A percentile compares a stretch with the other conserved stretches of the same genome.
Evolutionary conservation across 257 asterid species (phyloP).

Genomic region (Lycium barbarum): DNA sequence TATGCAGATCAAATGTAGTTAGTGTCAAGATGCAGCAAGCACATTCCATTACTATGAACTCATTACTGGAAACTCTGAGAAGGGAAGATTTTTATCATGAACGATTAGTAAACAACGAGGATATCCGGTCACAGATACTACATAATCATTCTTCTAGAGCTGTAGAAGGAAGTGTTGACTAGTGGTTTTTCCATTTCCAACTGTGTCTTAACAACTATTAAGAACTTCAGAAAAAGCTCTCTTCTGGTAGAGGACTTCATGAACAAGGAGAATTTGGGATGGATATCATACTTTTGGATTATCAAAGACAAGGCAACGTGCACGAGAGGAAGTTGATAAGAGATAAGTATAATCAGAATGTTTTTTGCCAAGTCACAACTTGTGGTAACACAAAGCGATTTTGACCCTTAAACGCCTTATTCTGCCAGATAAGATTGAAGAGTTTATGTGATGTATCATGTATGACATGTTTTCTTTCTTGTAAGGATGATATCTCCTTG

Average conservation of each 20-base stretch:
- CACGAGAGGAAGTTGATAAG: neutral
- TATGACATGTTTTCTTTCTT: neutral
- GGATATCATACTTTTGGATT: neutral
- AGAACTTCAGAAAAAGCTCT: neutral
- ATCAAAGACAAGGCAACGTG: neutral
- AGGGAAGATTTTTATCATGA: conserved; percentile 56
- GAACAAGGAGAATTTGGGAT: conserved; percentile 20
- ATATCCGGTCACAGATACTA: conserved; percentile 31
- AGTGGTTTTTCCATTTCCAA: neutral
- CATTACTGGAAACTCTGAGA: conserved; percentile 46
- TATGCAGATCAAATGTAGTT: conserved; percentile 56
- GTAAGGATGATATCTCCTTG: neutral
- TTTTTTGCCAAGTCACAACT: neutral
- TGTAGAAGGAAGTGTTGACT: neutral
- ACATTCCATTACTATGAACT: conserved; percentile 34
- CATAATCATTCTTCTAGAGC: conserved; percentile 26
- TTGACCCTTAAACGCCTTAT: neutral
- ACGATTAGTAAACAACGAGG: conserved; percentile 38
- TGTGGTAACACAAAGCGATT: neutral
- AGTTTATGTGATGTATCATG: neutral
- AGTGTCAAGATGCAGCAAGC: conserved; percentile 25
- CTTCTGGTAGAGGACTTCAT: neutral
- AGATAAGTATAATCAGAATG: neutral
- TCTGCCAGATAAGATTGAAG: neutral
- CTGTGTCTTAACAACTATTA: neutral